phyloP scores from a whole-genome alignment of 225 moss, liverwort and hornwort species.

The Climacium dendroides region DNA sequence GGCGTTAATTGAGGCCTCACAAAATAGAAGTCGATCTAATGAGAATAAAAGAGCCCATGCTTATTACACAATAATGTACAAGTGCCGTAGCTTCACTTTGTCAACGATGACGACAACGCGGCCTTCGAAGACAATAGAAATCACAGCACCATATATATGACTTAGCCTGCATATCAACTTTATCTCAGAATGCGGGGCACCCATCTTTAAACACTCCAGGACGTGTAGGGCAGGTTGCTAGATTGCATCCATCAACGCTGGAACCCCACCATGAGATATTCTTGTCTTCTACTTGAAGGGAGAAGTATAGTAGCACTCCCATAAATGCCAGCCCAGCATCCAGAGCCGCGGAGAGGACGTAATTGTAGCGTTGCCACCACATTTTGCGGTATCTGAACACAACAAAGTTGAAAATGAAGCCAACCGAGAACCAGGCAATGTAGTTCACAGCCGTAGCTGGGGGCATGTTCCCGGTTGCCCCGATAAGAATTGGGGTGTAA shows the following conservation, averaged over 20 bases:
- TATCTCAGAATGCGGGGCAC: constrained; percentile 45
- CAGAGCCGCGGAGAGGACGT: constrained; percentile 68
- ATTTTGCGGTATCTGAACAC: constrained; percentile 41
- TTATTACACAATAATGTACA: neutral
- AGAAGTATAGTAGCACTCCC: constrained; percentile 61
- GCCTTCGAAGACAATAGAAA: neutral
- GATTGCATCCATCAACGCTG: constrained; percentile 36
- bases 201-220: constrained; percentile 31
- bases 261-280: constrained; percentile 69
- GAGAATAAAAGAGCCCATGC: neutral
- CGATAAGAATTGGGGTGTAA: constrained; percentile 48
- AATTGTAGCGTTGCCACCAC: constrained; percentile 90
- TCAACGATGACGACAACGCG: neutral
- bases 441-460: constrained; percentile 58
- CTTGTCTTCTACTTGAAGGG: constrained; percentile 31
- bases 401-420: constrained; percentile 54
- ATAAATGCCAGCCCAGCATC: constrained; percentile 69
- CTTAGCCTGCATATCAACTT: neutral
- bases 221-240: constrained; percentile 59
- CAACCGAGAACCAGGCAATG: constrained; percentile 45
- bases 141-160: neutral
- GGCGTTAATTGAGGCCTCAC: neutral
- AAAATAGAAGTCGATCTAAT: neutral
- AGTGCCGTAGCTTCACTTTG: neutral
- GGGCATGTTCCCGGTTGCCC: constrained; percentile 41